Evolutionary conservation across 1,139 yeast species (phyloP), one percentile per base, ranked within the genome.

Genomic region (Pichia inconspicua): DNA sequence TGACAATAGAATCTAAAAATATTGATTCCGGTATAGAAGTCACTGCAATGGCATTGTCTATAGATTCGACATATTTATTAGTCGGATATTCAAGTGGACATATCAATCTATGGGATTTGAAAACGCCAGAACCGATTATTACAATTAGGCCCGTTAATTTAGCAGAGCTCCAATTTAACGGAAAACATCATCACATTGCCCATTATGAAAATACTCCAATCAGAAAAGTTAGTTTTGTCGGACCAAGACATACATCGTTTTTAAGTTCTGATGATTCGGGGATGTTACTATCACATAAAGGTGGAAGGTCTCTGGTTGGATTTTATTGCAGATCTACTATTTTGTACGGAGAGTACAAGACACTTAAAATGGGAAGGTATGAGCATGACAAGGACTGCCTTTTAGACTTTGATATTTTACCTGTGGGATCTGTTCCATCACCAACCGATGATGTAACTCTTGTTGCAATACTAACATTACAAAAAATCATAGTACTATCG

Each of bases 201-300:
- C 92, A 84, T 63, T 49, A 77, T 9, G 58, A 59, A 7, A 72
- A 72, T 4, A 60, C 73, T 0, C 60, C 78, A 1, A 69, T 85
- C 17, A 65, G 69, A 9, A 74, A 75, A 27, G 52, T 84, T 1
- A 65, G 69, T 12, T 86, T 84, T 59, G 56, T 80, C 12, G 82
- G 80, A 2, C 70, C 71, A 35, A 72, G 81, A 53, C 81, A 76
- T 51, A 72, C 79, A 11, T 80, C 80, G 22, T 52, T 87, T 22
- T 66, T 84, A 3, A 74, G 85, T 7, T 69, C 77, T 2, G 92
- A 86, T 59, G 65, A 66, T 6, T 66, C 74, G 2, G 95, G 95
- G 0, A 65, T 75, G 56, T 70, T 82, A 11, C 70, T 80, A 47
- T 73, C 69, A 53, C 94, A 86, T 62, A 73, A 76, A 56, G 82